Conservation (phyloP, 2,329 filamentous ascomycete species). For the Colletotrichum musae region DNA sequence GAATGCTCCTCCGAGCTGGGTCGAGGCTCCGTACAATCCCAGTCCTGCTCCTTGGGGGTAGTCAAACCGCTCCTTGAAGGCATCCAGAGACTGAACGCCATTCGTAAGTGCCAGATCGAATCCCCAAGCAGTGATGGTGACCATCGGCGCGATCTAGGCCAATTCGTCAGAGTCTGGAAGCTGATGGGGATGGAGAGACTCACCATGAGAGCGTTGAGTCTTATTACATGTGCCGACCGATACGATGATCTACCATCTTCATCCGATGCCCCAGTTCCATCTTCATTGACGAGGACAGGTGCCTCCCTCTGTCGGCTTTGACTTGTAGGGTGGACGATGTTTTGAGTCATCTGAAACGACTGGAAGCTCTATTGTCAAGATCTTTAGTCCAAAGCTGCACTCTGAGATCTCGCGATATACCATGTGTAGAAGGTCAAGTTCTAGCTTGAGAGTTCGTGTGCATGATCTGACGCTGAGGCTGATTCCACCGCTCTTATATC, state of each 20-base stretch:
- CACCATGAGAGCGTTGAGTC: not conserved
- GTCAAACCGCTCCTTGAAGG: slow-evolving; percentile 35
- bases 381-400: not conserved
- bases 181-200: not conserved
- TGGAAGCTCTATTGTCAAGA: not conserved
- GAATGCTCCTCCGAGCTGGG: slow-evolving; percentile 29
- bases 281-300: not conserved
- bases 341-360: not conserved
- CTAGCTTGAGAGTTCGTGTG: not conserved
- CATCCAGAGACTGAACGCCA: slow-evolving; percentile 21
- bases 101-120: slow-evolving; percentile 37
- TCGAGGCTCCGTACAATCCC: slow-evolving; percentile 34
- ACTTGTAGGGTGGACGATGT: not conserved
- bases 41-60: slow-evolving; percentile 27
- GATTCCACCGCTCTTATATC: too few relatives aligned
- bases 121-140: slow-evolving; percentile 22
- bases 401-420: not conserved
- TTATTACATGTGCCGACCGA: not conserved
- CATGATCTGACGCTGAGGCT: too few relatives aligned
- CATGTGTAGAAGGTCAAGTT: not conserved
- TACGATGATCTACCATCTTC: not conserved
- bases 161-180: not conserved
- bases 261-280: not conserved
- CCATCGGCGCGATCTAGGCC: not conserved
- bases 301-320: not conserved